Evolutionary conservation across 148 eudicot species (phyloP), one percentile per base, ranked within the genome.

Genomic region (Arbutus unedo): DNA sequence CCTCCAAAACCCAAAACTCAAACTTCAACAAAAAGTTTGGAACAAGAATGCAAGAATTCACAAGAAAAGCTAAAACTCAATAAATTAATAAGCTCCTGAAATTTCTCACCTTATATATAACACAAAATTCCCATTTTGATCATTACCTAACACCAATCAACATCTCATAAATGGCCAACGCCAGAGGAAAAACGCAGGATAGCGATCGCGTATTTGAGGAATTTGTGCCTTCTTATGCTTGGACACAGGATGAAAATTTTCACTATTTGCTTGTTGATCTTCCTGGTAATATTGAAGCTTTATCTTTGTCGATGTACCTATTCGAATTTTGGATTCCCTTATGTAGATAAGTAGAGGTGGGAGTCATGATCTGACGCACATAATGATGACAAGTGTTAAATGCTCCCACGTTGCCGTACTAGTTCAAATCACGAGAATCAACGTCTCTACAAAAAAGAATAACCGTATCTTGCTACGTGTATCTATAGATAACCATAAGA

Each of bases 221-320:
- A 82, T 49, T 92, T 43, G 82, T 31, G n/a, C 91, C 95, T 68
- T 50, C 77, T 83, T 79, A 87, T 2, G 90, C 86, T 16, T 89
- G 93, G 95, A 79, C 86, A 8, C 82, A 85, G 59, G 90, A 87
- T 75, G 79, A 89, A 5, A 66, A 45, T 19, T 74, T 6, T 62
- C 90, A 92, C 76, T 84, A 48, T 51, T 91, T 92, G 50, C 82
- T 91, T 1, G 64, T 92, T 81, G 82, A 88, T 87, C 86, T 91
- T 83, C 95, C 92, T 2, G 95, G 95, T 66, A 66, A 66, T 92
- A 88, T 43, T 14, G 3, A 3, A 57, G 51, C 13, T n/a, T 10
- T 13, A n/a, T 50, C 82, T 47, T 43, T 11, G 2, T 59, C 3
- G 8, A 16, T 18, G 4, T 62, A 38, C 14, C 38, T 48, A 10